Base-by-base conservation (phyloP, 352 stramenopile genomes). In the Phytophthora pluvialis region DNA sequence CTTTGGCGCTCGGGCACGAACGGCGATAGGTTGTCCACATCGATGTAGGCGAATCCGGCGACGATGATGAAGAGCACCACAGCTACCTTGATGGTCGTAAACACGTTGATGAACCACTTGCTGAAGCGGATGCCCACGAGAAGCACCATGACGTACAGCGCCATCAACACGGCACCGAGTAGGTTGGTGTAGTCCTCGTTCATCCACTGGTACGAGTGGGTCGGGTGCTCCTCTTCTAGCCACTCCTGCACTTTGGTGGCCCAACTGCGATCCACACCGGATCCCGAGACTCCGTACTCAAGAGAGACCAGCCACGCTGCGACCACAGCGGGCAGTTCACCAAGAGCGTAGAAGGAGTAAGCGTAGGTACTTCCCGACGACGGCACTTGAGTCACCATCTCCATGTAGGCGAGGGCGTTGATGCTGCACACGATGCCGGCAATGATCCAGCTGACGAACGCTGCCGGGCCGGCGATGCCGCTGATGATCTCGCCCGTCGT, bases 51-150 rank as follows among this genome's bases (percentile, higher is more conserved):
- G 46, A 98, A 96, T 10, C 93, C 94, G 3, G 69, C 88, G 44
- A 97, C 39, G 58, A 94, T 97, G 81, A 98, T 98, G 67, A 98
- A 98, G 3, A 89, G 60, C 18, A 98, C 91, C 28, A 98, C 78
- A 4, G 58, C 32, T 21, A 93, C 77, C 77, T 95, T 95, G 65
- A 92, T 77, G 32, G 68, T 74, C 16, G 90, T 93, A 65, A 98
- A 86, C 40, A 88, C 81, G 72, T 97, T 95, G 47, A 96, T 89
- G 11, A 96, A 93, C 31, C 80, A 64, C 76, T 98, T 97, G 53
- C 89, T 90, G 69, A 97, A 94, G 39, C 87, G 90, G 16, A 98
- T 80, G 8, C 92, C 92, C 33, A 73, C 74, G 40, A 96, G 77
- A 18, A 98, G 71, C 11, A 98, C 70, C 10, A 70, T 15, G n/a